Evolutionary conservation across 2,329 filamentous ascomycete species (phyloP).

Genomic region (Aspergillus candidus): DNA sequence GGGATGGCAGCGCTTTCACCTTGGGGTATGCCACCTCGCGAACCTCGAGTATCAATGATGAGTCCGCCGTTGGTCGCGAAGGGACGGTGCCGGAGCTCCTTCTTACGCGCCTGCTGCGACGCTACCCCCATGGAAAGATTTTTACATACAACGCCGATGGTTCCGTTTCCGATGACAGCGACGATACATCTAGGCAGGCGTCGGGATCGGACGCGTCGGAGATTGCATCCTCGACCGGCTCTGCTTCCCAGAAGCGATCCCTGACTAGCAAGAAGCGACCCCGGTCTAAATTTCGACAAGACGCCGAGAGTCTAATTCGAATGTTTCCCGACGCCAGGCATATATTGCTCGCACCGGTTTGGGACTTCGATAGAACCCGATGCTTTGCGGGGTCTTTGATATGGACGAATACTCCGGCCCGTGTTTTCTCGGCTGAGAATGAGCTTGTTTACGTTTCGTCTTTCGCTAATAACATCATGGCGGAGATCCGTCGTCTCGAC

Average conservation of each 20-base stretch:
- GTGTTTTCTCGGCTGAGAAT: slow-evolving; percentile 19
- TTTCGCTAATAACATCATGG: slow-evolving; percentile 31
- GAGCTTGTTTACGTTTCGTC: slow-evolving; percentile 26
- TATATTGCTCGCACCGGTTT: slow-evolving; percentile 27
- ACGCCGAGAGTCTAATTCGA: slow-evolving; percentile 17
- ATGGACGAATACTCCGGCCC: slow-evolving; percentile 24
- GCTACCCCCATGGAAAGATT: slow-evolving; percentile 24
- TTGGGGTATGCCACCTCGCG: slow-evolving; percentile 17
- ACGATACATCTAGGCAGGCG: not conserved
- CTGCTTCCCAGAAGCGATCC: not conserved
- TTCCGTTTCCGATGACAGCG: slow-evolving; percentile 21
- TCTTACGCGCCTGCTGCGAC: slow-evolving; percentile 15
- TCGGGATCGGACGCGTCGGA: slow-evolving; percentile 1
- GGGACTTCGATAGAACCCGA: slow-evolving; percentile 24
- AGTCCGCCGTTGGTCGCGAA: slow-evolving; percentile 5
- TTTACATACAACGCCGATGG: slow-evolving; percentile 20
- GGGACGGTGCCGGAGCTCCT: slow-evolving; percentile 15
- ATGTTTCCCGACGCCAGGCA: slow-evolving; percentile 21
- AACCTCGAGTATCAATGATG: slow-evolving; percentile 12
- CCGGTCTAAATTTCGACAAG: slow-evolving; percentile 11
- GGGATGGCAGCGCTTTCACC: no score
- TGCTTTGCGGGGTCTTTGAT: slow-evolving; percentile 26
- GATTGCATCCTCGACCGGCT: no score
- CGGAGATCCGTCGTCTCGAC: slow-evolving; percentile 26
- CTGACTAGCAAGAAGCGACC: slow-evolving; percentile 10